Base-by-base conservation (phyloP, 169 alveolate genomes). In the Plasmodium reichenowi region DNA sequence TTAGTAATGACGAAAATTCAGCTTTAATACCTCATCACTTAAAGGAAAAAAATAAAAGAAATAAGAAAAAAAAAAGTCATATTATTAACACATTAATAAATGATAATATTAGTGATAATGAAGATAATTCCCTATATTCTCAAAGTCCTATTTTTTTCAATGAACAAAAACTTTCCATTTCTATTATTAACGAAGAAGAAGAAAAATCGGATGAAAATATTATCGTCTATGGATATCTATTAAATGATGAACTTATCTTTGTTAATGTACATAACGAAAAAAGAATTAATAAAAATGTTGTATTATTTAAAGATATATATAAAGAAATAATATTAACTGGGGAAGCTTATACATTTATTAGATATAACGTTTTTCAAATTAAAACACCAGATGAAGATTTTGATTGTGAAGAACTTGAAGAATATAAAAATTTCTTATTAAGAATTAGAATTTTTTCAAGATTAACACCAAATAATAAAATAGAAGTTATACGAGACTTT, bases 401-500 rank as follows among this genome's bases (percentile, higher is more conserved):
- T 1, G 17, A 48, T 54, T 13, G 17, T 32, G 52, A 73, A 56
- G 48, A n/a, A 62, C 22, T 10, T 15, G 89, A 78, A 47, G 71
- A 58, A 50, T 78, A 80, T 56, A 80, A 80, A 58, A 63, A 68
- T 43, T 80, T 80, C 22, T 54, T 80, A 9, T 72, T 80, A 80
- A 75, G 92, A 32, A 92, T 92, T 22, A 22, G 88, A 1, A 93
- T 96, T 3, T 96, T 93, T 80, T 96, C 97, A 2, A 73, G 97
- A 26, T 89, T 94, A 95, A 93, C 96, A 2, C 97, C 98, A 54
- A 96, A 94, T 54, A 94, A 96, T 32, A 96, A 97, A 78, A 97
- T 96, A 50, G 89, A 95, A 48, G 92, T 97, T 12, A 96, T 97
- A 20, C 95, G 92, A 52, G 92, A 95, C 56, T 95, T 95, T 62